A percentile compares a stretch with the other conserved stretches of the same genome.
Evolutionary conservation across 805 yeast genomes (phyloP).

Genomic region (Alloascoidea hylecoeti): DNA sequence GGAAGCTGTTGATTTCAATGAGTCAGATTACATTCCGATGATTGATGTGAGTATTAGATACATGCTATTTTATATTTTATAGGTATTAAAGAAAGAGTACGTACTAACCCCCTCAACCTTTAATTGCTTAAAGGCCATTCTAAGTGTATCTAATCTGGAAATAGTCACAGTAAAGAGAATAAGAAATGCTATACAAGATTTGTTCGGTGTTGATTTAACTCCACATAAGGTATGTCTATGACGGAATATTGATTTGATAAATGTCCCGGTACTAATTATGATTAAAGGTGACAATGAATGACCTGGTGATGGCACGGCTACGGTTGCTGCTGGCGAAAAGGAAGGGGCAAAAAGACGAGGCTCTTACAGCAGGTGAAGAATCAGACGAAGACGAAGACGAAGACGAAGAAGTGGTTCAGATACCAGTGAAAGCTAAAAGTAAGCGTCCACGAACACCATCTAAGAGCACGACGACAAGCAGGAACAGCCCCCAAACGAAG

Average conservation of each 20-base stretch:
- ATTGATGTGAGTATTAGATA: conserved; percentile 36
- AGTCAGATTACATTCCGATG: conserved; percentile 48
- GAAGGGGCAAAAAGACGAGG: conserved; percentile 13
- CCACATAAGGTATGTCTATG: conserved; percentile 19
- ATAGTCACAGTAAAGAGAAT: conserved; percentile 59
- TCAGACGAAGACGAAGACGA: conserved; percentile 8
- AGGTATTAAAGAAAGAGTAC: too few species aligned
- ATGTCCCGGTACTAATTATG: neutral
- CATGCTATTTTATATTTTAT: neutral
- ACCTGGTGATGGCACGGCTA: conserved; percentile 44
- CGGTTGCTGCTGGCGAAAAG: conserved; percentile 28
- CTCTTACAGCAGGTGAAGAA: conserved; percentile 8
- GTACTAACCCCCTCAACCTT: too few species aligned
- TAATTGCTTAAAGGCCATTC: conserved; percentile 40
- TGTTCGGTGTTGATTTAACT: conserved; percentile 41
- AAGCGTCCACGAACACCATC: conserved; percentile 1
- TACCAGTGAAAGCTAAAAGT: neutral
- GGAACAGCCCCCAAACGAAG: conserved; percentile 7
- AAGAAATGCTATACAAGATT: conserved; percentile 56
- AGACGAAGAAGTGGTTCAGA: conserved; percentile 8
- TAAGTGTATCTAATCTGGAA: conserved; percentile 56
- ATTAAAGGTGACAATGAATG: conserved; percentile 41
- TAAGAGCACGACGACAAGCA: neutral
- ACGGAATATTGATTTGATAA: neutral
- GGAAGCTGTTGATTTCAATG: too few species aligned